These are phyloP conservation scores for Amanita rubescens DNA, from an alignment of 768 basidiomycete species.

Conservation along the genomic window DNA sequence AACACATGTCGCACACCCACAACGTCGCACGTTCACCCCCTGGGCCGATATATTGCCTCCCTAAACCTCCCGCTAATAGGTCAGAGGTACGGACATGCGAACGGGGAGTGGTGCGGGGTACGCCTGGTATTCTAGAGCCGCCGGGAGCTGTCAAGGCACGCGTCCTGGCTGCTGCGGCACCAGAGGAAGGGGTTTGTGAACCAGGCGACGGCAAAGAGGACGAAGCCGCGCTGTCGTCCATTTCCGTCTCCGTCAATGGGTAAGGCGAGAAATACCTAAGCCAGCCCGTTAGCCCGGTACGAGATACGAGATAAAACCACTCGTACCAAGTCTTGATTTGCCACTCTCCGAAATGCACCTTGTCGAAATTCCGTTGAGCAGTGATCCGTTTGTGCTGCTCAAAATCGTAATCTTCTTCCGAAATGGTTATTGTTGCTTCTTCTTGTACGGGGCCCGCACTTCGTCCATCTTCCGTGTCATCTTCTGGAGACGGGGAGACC, in stretches of 20 bases:
- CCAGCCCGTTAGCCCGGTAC: neutral
- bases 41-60: conserved; percentile 28
- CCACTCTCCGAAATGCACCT: conserved; percentile 79
- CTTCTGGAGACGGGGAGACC: neutral
- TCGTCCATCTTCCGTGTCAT: conserved; percentile 7
- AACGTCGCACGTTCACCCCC: conserved; percentile 46
- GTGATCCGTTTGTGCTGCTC: conserved; percentile 54
- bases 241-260: conserved; percentile 64
- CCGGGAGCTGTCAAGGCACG: conserved; percentile 9
- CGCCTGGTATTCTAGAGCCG: conserved; percentile 39
- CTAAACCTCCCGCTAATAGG: conserved; percentile 56
- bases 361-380: conserved; percentile 77
- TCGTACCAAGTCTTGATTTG: conserved; percentile 86
- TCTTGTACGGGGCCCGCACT: conserved; percentile 11
- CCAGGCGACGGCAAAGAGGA: conserved; percentile 15
- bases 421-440: conserved; percentile 37
- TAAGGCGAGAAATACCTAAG: conserved; percentile 92
- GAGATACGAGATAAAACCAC: too few species aligned
- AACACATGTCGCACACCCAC: conserved; percentile 90
- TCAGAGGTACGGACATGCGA: conserved; percentile 73
- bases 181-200: conserved; percentile 7
- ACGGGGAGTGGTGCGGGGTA: conserved; percentile 42
- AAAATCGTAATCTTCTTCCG: conserved; percentile 63
- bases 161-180: conserved; percentile 9
- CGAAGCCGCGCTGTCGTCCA: conserved; percentile 34